phyloP scores from a whole-genome alignment of 169 alveolate genomes.

The Plasmodium cynomolgi region DNA sequence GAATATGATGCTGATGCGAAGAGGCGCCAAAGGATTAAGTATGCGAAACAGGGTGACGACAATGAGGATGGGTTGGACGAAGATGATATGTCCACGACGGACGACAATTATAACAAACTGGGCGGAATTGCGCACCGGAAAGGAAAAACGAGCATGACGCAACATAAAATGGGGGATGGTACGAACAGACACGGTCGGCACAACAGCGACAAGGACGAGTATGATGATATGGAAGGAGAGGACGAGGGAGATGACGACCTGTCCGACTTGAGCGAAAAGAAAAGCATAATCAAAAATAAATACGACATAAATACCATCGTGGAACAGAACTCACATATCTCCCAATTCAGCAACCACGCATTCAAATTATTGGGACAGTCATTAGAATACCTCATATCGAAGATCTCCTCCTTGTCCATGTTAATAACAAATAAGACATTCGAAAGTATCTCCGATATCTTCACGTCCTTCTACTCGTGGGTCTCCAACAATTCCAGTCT shows the following conservation, averaged over 20 bases:
- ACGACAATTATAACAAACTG: slow-evolving; percentile 10
- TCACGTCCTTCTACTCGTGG: slow-evolving; percentile 69
- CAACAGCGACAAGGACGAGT: neutral
- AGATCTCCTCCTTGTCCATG: slow-evolving; percentile 42
- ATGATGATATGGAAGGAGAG: neutral
- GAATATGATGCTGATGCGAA: neutral
- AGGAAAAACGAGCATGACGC: neutral
- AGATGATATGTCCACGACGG: slow-evolving; percentile 47
- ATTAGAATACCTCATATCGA: slow-evolving; percentile 55
- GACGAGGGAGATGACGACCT: neutral
- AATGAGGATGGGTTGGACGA: slow-evolving; percentile 12
- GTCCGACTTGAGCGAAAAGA: slow-evolving; percentile 30
- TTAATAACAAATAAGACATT: slow-evolving; percentile 50
- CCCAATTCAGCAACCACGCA: slow-evolving; percentile 65
- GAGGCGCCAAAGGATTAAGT: neutral
- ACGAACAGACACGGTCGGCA: neutral
- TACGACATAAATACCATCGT: slow-evolving; percentile 62
- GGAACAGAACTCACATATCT: slow-evolving; percentile 54
- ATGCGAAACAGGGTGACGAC: neutral
- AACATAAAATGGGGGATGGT: neutral
- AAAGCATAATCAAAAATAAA: slow-evolving; percentile 32
- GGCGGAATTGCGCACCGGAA: neutral
- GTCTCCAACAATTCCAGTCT: slow-evolving; percentile 66
- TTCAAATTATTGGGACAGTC: slow-evolving; percentile 55
- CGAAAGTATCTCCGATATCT: slow-evolving; percentile 65